Evolutionary conservation across 768 basidiomycete species (phyloP).

Genomic region (Collybia sp.): DNA sequence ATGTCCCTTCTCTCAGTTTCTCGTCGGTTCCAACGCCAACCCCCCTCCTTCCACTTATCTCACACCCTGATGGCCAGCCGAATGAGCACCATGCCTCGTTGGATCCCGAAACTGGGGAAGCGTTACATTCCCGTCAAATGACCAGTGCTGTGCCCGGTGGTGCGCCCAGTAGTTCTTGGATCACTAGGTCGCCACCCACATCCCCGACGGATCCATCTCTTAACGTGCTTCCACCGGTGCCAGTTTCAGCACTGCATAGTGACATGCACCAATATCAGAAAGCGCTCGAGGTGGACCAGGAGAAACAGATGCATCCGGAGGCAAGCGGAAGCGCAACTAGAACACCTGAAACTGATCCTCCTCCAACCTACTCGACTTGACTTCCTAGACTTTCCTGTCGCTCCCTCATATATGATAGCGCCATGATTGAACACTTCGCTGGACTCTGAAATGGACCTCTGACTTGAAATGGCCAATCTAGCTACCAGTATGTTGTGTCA

Average conservation of each 20-base stretch:
- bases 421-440: neutral
- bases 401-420: neutral
- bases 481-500: no score
- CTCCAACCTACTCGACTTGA: constrained; percentile 9
- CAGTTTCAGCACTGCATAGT: neutral
- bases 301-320: constrained; percentile 2
- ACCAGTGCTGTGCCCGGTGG: neutral
- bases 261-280: constrained; percentile 6
- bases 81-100: no score
- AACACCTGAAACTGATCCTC: constrained; percentile 9
- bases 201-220: neutral
- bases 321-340: constrained; percentile 4
- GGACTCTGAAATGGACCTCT: neutral
- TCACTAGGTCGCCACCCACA: neutral
- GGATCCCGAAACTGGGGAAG: neutral
- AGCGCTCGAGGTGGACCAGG: constrained; percentile 3
- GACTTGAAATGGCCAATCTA: no score
- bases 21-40: no score
- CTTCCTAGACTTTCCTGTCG: neutral
- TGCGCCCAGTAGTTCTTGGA: neutral
- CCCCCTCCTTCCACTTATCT: no score
- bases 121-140: neutral
- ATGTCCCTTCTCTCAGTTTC: no score
- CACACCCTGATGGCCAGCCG: no score
- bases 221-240: neutral